Evolutionary conservation across 352 stramenopile species (phyloP), one percentile per base, ranked within the genome.

Genomic region (Phytopythium boreale): DNA sequence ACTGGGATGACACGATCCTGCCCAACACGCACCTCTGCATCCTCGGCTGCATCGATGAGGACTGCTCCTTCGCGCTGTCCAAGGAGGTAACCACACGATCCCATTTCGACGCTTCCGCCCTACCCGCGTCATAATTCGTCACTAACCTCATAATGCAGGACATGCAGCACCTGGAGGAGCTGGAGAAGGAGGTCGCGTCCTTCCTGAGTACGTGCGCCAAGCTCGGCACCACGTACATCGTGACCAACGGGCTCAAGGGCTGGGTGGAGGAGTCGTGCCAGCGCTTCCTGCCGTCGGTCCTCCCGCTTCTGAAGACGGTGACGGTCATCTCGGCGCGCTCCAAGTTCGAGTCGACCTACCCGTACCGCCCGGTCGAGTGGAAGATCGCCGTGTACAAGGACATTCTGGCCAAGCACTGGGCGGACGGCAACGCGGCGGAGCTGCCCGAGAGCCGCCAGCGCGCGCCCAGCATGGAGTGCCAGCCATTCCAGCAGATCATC

Each of bases 1-100:
- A 94, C 70, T 94, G 85, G 85, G 83, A 94, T 64, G 85, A 92
- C 74, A 94, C 85, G 36, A 53, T 94, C 12, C 68, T 92, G 47
- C 85, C 85, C 36, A 94, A 90, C 71, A 88, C 82, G 22, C 75
- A 88, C 62, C 64, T 92, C 22, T 61, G 80, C 14, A 80, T 83
- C 34, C 67, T 90, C n/a, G 80, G 79, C 11, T 90, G 90, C 64
- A 72, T 68, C 0, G 79, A 88, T 6, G 84, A 91, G 49, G 70
- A 75, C 44, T 61, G 70, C 26, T 50, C 22, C 11, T 87, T 90
- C 56, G 51, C 71, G 6, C 55, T 91, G 41, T 67, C 72, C 2
- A 56, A 79, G 37, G 71, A 82, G 41, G 75, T 74, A 44, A 17
- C 37, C 3, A 12, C 24, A 50, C 34, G 12, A 15, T 52, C 6